Evolutionary conservation across 148 eudicot genomes (phyloP).

Genomic region (Vaccinium darrowii): DNA sequence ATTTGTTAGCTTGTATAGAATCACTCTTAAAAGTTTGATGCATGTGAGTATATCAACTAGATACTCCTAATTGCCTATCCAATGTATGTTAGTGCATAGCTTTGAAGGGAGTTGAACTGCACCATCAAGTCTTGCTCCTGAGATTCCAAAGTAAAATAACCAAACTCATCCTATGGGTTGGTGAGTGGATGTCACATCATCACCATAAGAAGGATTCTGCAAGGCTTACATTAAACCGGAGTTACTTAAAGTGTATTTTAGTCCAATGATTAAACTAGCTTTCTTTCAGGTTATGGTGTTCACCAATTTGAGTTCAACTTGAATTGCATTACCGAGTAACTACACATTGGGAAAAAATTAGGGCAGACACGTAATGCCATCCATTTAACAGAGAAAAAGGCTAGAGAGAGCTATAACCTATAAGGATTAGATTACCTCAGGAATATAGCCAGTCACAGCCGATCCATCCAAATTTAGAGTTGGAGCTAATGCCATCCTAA

Average conservation of each 20-base stretch:
- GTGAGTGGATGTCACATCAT: not conserved
- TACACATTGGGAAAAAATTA: not conserved
- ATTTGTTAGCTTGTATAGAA: not conserved
- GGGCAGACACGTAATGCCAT: not conserved
- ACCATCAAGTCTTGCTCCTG: not conserved
- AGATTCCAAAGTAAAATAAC: not conserved
- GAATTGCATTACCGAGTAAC: not conserved
- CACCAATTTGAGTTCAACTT: not conserved
- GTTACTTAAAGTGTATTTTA: not conserved
- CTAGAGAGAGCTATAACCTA: not conserved
- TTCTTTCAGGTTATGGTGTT: not conserved
- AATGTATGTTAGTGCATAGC: not conserved
- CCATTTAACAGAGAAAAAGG: not conserved
- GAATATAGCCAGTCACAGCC: slow-evolving; percentile 75
- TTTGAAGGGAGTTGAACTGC: not conserved
- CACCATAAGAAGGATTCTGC: not conserved
- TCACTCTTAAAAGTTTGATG: not conserved
- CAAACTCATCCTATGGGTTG: not conserved
- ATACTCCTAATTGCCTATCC: not conserved
- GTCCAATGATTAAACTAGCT: not conserved
- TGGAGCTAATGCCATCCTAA: slow-evolving; percentile 73
- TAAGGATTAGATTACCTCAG: slow-evolving; percentile 48
- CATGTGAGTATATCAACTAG: not conserved
- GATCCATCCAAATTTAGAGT: slow-evolving; percentile 86
- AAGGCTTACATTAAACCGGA: not conserved